Evolutionary conservation across 2,329 filamentous ascomycete genomes (phyloP), one percentile per base, ranked within the genome.

Genomic region (Colletotrichum sp.): DNA sequence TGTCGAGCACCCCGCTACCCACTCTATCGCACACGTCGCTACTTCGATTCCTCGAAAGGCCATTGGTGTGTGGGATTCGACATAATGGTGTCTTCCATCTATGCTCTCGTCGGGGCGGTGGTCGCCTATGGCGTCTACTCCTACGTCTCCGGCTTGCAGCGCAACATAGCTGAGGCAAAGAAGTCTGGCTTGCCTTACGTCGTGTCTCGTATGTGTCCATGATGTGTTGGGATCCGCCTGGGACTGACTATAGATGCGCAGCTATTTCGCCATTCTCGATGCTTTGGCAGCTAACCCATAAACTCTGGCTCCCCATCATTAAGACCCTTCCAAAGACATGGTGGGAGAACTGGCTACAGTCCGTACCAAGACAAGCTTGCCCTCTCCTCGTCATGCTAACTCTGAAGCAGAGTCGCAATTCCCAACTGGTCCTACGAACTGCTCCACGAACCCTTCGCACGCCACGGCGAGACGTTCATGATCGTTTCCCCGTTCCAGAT

Each of bases 391-490:
- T 21, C 26, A 36, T 49, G 72, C 78, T 78, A 69, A 81, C 67
- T 66, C 39, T 8, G 16, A 59, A 12, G 34, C 78, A 92, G 91
- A 59, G 84, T 90, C 78, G 80, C 94, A 78, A 81, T 86, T n/a
- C 89, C 89, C 3, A 91, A 94, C 79, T 94, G 91, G 88, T 82
- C 87, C 9, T 94, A 90, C 84, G 82, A 83, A n/a, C 82, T 87
- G 15, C 88, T 90, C 32, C 90, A 92, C 79, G 86, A 88, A 24
- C 87, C 90, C 18, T 95, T 93, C 80, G 85, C 89, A 32, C 86
- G 88, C 18, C 80, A 92, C 12, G 92, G 91, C 59, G 93, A 95
- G 78, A 87, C 90, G 15, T 93, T 95, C 79, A 79, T 95, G 9
- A 79, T 92, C n/a, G 93, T 93, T 9, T 89, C 91, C 1, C 92